A percentile compares a stretch with the other conserved stretches of the same genome.
These are phyloP conservation scores for Rhododendron kiyosumense DNA, from an alignment of 148 eudicot species.

Conservation along the genomic window DNA sequence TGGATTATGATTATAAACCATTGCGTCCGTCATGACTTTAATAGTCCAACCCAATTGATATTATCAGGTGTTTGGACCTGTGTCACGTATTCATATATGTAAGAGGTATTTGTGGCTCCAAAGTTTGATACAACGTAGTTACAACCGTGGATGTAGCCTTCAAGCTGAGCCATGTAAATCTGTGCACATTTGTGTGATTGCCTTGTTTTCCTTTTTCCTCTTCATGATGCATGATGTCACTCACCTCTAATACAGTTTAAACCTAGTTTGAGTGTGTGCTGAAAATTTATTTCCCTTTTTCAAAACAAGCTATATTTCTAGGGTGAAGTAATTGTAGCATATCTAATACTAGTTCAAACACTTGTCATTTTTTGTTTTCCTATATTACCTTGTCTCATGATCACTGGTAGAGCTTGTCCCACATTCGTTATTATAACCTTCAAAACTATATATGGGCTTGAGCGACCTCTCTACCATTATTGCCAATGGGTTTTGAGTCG, in stretches of 20 bases:
- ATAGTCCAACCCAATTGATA: not conserved
- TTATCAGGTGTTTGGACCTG: not conserved
- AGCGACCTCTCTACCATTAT: too few species aligned
- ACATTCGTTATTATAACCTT: too few species aligned
- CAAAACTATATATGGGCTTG: too few species aligned
- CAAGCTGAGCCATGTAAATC: not conserved
- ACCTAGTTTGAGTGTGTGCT: not conserved
- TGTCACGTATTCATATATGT: not conserved
- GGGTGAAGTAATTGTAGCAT: not conserved
- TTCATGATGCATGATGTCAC: not conserved
- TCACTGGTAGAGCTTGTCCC: too few species aligned
- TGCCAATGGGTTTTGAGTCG: too few species aligned
- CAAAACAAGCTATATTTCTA: not conserved
- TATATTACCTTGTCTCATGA: not conserved
- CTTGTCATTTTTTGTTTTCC: not conserved
- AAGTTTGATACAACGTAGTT: not conserved
- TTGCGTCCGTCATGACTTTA: not conserved
- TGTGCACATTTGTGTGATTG: not conserved
- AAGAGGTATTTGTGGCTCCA: not conserved
- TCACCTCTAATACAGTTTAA: not conserved
- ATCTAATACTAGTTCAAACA: not conserved
- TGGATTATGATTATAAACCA: not conserved
- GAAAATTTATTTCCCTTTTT: not conserved
- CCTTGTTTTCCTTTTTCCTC: not conserved
- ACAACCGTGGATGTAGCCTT: not conserved